Evolutionary conservation across 2,329 filamentous ascomycete genomes (phyloP).

Genomic region (Dactylellina cionopaga): DNA sequence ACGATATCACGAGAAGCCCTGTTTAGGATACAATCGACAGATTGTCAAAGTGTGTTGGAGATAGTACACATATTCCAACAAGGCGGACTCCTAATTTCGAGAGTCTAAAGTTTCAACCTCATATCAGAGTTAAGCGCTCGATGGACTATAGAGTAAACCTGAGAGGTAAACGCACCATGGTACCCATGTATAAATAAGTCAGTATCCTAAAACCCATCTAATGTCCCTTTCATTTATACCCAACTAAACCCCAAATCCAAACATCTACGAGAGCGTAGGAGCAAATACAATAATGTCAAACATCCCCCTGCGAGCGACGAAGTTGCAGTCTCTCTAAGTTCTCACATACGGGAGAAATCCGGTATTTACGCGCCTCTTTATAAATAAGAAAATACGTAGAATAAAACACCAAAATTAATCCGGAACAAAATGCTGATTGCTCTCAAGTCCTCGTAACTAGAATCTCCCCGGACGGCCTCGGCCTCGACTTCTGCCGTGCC

Average conservation of each 20-base stretch:
- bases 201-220: too few species aligned
- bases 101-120: constrained; percentile 16
- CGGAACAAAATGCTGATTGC: neutral
- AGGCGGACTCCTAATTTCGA: neutral
- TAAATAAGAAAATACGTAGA: too few species aligned
- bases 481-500: constrained; percentile 59
- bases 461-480: constrained; percentile 62
- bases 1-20: too few species aligned
- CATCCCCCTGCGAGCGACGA: constrained; percentile 42
- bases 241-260: too few species aligned
- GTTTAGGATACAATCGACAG: too few species aligned
- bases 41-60: neutral
- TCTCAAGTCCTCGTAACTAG: constrained; percentile 63
- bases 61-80: neutral
- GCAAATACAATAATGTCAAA: constrained; percentile 51
- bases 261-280: too few species aligned
- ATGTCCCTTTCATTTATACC: too few species aligned
- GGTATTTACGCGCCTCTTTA: too few species aligned
- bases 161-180: too few species aligned
- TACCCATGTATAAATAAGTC: too few species aligned
- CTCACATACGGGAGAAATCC: constrained; percentile 38
- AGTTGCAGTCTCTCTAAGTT: constrained; percentile 30
- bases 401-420: too few species aligned
- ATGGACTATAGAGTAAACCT: neutral
- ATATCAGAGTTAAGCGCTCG: neutral